phyloP scores from a whole-genome alignment of 805 yeast genomes.

The Spathaspora boniae region DNA sequence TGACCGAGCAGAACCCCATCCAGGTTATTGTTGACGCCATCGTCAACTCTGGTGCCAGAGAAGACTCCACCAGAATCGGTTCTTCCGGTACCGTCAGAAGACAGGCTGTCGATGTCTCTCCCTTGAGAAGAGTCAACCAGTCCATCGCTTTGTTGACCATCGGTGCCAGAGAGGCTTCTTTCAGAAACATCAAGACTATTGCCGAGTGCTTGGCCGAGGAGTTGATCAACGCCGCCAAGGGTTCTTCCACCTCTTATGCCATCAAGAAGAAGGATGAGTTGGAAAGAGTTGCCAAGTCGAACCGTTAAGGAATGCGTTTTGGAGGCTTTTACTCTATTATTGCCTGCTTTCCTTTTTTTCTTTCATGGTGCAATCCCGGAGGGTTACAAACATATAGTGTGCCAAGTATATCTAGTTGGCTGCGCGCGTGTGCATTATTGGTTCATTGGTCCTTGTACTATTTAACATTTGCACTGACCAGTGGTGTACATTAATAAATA shows the following conservation, averaged over 20 bases:
- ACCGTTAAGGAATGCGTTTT: slow-evolving; percentile 71
- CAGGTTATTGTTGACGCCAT: slow-evolving; percentile 99
- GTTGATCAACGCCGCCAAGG: slow-evolving; percentile 99
- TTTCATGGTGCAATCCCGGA: too few relatives aligned
- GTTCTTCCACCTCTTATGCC: slow-evolving; percentile 99
- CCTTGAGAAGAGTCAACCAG: slow-evolving; percentile 99
- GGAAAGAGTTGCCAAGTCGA: slow-evolving; percentile 99
- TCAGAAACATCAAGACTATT: slow-evolving; percentile 99
- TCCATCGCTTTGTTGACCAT: slow-evolving; percentile 96
- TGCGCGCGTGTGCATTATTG: too few relatives aligned
- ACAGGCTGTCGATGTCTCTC: slow-evolving; percentile 99
- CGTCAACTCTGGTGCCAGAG: slow-evolving; percentile 99
- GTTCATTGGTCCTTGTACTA: too few relatives aligned
- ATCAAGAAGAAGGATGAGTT: slow-evolving; percentile 99
- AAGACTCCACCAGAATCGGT: slow-evolving; percentile 99
- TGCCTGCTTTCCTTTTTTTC: slow-evolving; percentile 3
- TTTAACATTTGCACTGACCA: too few relatives aligned
- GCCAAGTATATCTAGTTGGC: too few relatives aligned
- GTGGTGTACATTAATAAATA: slow-evolving; percentile 5
- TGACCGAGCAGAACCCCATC: slow-evolving; percentile 98
- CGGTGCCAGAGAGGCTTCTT: slow-evolving; percentile 99
- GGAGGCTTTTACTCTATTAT: slow-evolving; percentile 5
- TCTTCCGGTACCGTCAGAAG: slow-evolving; percentile 99
- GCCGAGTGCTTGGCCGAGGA: slow-evolving; percentile 99
- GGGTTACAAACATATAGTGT: too few relatives aligned